Conservation (phyloP, 2,329 filamentous ascomycete species). For the Aspergillus cejpii region DNA sequence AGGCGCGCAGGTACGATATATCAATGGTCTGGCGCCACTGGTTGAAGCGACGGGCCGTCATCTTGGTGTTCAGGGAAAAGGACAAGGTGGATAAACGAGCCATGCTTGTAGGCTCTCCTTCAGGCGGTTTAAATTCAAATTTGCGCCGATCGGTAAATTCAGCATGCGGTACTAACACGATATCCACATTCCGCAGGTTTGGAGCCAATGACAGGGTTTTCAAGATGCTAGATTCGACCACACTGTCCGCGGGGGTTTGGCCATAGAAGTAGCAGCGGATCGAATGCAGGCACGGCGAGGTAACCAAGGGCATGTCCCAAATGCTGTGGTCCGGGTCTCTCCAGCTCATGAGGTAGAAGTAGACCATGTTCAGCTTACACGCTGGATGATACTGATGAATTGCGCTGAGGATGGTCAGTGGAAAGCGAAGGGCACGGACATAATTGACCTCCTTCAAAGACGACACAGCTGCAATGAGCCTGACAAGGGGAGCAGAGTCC, state of each 20-base stretch:
- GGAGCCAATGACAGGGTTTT: not conserved
- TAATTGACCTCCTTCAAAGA: not conserved
- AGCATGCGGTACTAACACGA: not conserved
- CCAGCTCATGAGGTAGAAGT: not conserved
- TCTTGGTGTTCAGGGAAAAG: not conserved
- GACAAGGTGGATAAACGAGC: not conserved
- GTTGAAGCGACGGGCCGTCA: not conserved
- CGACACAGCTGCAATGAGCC: not conserved
- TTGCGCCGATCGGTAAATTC: not conserved
- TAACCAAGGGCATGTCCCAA: not conserved
- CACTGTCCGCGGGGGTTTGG: not conserved
- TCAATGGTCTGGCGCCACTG: not conserved
- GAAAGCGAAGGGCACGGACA: not conserved
- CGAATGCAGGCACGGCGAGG: not conserved
- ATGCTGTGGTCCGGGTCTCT: not conserved
- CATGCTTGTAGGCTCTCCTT: not conserved
- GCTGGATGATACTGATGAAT: not conserved
- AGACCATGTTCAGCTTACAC: not conserved
- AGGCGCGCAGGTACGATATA: not conserved
- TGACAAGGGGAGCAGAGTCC: not conserved
- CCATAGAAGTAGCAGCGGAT: not conserved
- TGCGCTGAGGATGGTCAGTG: not conserved
- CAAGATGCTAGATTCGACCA: not conserved
- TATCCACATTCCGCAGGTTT: not conserved
- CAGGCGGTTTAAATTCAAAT: not conserved